phyloP scores from a whole-genome alignment of 2,329 filamentous ascomycete genomes.

The Coleophoma crateriformis region DNA sequence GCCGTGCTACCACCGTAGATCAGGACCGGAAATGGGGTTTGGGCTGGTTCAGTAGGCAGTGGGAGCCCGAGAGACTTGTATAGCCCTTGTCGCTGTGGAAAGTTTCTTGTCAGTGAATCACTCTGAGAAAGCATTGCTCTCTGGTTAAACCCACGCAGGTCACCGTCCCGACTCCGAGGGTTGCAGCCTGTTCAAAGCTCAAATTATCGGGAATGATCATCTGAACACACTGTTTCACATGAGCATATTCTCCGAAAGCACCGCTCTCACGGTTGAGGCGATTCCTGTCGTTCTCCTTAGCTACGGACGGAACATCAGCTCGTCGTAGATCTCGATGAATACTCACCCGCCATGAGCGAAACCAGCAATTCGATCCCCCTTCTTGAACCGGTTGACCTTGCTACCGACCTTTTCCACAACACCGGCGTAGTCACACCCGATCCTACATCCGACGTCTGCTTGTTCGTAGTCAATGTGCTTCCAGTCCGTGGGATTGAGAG shows the following conservation, averaged over 20 bases:
- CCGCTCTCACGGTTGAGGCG: background rate
- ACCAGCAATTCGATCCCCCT: conserved; percentile 21
- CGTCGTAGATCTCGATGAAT: conserved; percentile 24
- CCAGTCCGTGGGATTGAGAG: conserved; percentile 11
- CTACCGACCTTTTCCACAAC: conserved; percentile 27
- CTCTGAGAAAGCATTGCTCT: background rate
- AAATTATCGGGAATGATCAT: conserved; percentile 14
- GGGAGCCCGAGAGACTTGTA: background rate
- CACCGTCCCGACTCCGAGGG: conserved; percentile 13
- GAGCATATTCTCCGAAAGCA: background rate
- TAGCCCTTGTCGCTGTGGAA: background rate
- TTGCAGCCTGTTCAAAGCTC: conserved; percentile 16
- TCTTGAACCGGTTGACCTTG: conserved; percentile 17
- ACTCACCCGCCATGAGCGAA: conserved; percentile 21
- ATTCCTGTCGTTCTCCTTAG: background rate
- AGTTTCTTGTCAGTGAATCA: background rate
- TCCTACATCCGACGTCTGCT: background rate
- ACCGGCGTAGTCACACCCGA: conserved; percentile 33
- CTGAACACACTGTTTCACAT: background rate
- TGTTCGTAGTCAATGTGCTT: conserved; percentile 5
- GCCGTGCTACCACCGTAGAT: conserved; percentile 42
- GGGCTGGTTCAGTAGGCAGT: background rate
- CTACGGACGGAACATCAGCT: background rate
- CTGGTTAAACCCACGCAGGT: conserved; percentile 16
- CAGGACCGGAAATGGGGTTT: conserved; percentile 27